A percentile compares a stretch with the other conserved stretches of the same genome.
These are phyloP conservation scores for Climacium dendroides DNA, from an alignment of 225 moss, liverwort and hornwort genomes.

Conservation along the genomic window DNA sequence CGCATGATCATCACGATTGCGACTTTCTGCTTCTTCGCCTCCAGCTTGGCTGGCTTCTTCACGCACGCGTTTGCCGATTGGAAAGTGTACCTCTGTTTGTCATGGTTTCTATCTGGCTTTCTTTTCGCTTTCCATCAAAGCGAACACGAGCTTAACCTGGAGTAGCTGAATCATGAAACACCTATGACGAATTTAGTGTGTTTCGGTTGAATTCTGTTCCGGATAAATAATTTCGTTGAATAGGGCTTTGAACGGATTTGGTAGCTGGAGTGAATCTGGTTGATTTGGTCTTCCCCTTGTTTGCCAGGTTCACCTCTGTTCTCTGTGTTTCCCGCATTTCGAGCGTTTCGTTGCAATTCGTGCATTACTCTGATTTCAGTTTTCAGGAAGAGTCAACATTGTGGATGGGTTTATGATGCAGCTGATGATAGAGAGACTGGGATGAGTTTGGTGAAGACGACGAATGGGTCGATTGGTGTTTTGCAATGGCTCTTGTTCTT, in stretches of 20 bases:
- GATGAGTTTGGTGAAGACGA: neutral
- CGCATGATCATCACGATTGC: slow-evolving; percentile 17
- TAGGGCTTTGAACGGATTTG: neutral
- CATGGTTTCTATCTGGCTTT: slow-evolving; percentile 33
- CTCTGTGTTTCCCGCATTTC: neutral
- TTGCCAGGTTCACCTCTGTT: neutral
- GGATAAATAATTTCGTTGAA: neutral
- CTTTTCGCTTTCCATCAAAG: slow-evolving; percentile 29
- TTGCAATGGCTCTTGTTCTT: neutral
- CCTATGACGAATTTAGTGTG: neutral
- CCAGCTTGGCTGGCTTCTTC: slow-evolving; percentile 1
- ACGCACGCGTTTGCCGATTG: slow-evolving; percentile 4
- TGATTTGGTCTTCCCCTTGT: neutral
- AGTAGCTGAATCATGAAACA: neutral
- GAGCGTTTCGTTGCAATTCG: neutral
- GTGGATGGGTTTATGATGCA: neutral
- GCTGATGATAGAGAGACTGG: neutral
- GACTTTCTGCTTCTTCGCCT: slow-evolving; percentile 17
- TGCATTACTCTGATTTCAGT: neutral
- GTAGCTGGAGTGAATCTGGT: neutral
- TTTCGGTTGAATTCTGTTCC: neutral
- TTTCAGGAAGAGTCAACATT: neutral
- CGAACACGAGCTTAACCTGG: slow-evolving; percentile 12
- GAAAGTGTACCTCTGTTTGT: slow-evolving; percentile 24
- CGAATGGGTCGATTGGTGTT: neutral